Percentiles rank a stretch among this genome's conserved stretches.
phyloP scores from a whole-genome alignment of 2,329 filamentous ascomycete genomes.

The Colletotrichum kahawae region DNA sequence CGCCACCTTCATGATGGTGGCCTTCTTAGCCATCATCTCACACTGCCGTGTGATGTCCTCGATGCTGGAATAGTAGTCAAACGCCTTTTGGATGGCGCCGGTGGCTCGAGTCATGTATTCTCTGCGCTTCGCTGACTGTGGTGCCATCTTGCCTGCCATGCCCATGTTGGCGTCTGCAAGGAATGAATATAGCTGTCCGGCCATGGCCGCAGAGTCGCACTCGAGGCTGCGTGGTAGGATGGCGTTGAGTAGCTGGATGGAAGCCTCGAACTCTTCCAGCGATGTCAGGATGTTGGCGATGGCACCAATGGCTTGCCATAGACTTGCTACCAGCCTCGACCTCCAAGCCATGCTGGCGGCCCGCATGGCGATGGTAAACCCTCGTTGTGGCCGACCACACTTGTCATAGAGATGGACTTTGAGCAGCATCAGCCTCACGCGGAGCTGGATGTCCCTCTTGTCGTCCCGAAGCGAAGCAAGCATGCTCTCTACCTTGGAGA shows the following conservation, averaged over 20 bases:
- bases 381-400: conserved; percentile 72
- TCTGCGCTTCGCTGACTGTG: conserved; percentile 49
- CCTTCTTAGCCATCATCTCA: conserved; percentile 83
- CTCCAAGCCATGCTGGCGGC: conserved; percentile 77
- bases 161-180: conserved; percentile 83
- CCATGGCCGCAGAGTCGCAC: conserved; percentile 65
- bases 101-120: conserved; percentile 65
- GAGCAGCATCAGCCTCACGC: conserved; percentile 72
- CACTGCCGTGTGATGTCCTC: conserved; percentile 75
- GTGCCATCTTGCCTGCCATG: conserved; percentile 62
- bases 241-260: conserved; percentile 67
- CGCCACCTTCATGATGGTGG: conserved; percentile 73
- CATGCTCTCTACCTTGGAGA: conserved; percentile 51
- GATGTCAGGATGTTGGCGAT: conserved; percentile 73
- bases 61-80: conserved; percentile 67
- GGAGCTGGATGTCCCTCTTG: conserved; percentile 63
- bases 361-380: conserved; percentile 77
- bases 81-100: conserved; percentile 66
- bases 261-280: conserved; percentile 73
- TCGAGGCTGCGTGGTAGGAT: conserved; percentile 81
- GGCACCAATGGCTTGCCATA: conserved; percentile 76
- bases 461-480: conserved; percentile 47
- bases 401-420: conserved; percentile 75
- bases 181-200: conserved; percentile 70
- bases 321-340: conserved; percentile 67